A percentile compares a stretch with the other conserved stretches of the same genome.
phyloP scores from a whole-genome alignment of 2,329 filamentous ascomycete genomes.

The Clathrospora elynae region DNA sequence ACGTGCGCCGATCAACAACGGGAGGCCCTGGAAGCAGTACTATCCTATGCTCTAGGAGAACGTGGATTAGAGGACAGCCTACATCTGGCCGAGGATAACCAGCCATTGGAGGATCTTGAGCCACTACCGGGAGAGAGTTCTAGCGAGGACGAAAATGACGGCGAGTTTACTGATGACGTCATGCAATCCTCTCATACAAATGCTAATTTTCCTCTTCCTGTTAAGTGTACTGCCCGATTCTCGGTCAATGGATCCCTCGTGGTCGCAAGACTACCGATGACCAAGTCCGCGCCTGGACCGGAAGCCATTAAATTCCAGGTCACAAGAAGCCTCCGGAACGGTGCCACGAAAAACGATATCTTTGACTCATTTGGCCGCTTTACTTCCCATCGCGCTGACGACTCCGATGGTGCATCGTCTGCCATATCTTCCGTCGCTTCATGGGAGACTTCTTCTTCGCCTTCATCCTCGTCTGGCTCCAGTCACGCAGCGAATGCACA shows the following conservation, averaged over 20 bases:
- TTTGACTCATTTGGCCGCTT: constrained; percentile 68
- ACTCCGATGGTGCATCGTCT: constrained; percentile 34
- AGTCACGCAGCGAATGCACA: constrained; percentile 48
- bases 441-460: constrained; percentile 47
- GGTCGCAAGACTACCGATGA: constrained; percentile 54
- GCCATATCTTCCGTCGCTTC: constrained; percentile 37
- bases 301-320: constrained; percentile 35
- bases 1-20: constrained; percentile 58
- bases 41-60: constrained; percentile 66
- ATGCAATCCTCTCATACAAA: constrained; percentile 63
- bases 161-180: constrained; percentile 52
- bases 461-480: constrained; percentile 45
- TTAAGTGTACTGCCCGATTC: constrained; percentile 63
- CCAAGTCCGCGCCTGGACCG: constrained; percentile 39
- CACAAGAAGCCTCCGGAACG: constrained; percentile 32
- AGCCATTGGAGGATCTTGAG: constrained; percentile 54
- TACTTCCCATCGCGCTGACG: constrained; percentile 22
- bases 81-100: constrained; percentile 56
- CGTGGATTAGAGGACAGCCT: constrained; percentile 63
- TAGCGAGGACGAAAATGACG: constrained; percentile 77
- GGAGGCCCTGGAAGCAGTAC: constrained; percentile 65
- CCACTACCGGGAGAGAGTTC: constrained; percentile 69
- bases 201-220: constrained; percentile 67
- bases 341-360: constrained; percentile 53
- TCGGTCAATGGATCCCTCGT: constrained; percentile 61